Evolutionary conservation across 139 green algal species (phyloP), one percentile per base, ranked within the genome.

Genomic region (Parachlorella kessleri): DNA sequence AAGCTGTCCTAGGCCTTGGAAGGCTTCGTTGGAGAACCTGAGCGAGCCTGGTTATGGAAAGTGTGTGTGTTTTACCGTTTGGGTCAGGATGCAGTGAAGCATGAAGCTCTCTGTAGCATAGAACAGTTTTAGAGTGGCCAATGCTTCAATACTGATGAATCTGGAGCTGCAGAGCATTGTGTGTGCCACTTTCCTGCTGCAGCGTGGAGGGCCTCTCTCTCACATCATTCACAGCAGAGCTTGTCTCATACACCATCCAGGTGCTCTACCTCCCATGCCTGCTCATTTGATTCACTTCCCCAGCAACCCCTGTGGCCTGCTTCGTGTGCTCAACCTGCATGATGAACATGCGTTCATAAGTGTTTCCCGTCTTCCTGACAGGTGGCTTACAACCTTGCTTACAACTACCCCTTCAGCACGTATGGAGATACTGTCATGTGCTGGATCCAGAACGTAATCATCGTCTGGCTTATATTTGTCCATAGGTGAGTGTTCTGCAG

Each of bases 191-290:
- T 75, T 40, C 18, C 30, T 53, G 14, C 30, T 41, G 71, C 84
- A 93, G 86, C 39, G 83, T 85, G n/a, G 65, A 88, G 79, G 92
- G 92, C 48, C 72, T 96, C 26, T 93, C 86, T 0, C 75, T 94
- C 1, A 84, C 82, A 2, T 87, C 90, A 39, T 86, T 90, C 67
- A 33, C 89, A 3, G 73, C 86, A 37, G 92, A 96, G 82, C 81
- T 95, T 32, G 37, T 90, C 28, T 91, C 86, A 55, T 96, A 92
- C 84, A 88, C 82, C 1, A 83, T 96, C n/a, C 85, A 70, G 1
- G 78, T 93, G 1, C 86, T 88, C 0, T 96, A 96, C 85, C n/a
- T n/a, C n/a, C n/a, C n/a, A n/a, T n/a, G n/a, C n/a, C n/a, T n/a
- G n/a, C n/a, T n/a, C n/a, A n/a, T n/a, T n/a, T n/a, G n/a, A n/a